Base-by-base conservation (phyloP, 768 basidiomycete genomes). In the Leccinellum luteum region DNA sequence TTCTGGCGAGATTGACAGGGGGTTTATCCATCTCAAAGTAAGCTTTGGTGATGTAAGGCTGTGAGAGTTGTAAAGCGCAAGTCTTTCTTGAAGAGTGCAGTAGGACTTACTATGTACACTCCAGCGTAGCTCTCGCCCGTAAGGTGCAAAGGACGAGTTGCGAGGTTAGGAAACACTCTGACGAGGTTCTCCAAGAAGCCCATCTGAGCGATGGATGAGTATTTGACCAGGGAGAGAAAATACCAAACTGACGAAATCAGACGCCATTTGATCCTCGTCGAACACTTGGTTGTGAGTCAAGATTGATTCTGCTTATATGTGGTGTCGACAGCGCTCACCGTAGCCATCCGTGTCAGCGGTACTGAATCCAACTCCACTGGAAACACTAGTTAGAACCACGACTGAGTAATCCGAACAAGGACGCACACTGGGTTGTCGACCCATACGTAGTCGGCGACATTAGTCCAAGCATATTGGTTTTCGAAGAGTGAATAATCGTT, bases 71-170 rank as follows among this genome's bases (percentile, higher is more conserved):
- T 57, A 10, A 8, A 6, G 13, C 12, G 12, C 38, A n/a, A 13
- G 21, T 34, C 27, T 2, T 34, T 23, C 28, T 51, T 15, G 2
- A 35, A 19, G n/a, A 28, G 34, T 41, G 38, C n/a, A 19, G 34
- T 12, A 21, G 32, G 21, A 66, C 83, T 63, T 57, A 84, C 83
- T 53, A 90, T 89, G 63, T 86, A 89, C 58, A 79, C 79, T 28
- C 89, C 89, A 14, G 89, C 83, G 69, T 90, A 90, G 64, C 85
- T 87, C 71, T 90, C 89, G 6, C 89, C 89, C 0, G 82, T 83
- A 35, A 91, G 66, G 68, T 85, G 74, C 34, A 90, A 77, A 15
- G 89, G 89, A 28, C 89, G 82, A 1, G 74, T 81, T 14, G 81
- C 81, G 23, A 90, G 76, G 63, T 78, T 78, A 17, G 89, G 89